Evolutionary conservation across 331 rosid species (phyloP).

Genomic region (Malus hybrid): DNA sequence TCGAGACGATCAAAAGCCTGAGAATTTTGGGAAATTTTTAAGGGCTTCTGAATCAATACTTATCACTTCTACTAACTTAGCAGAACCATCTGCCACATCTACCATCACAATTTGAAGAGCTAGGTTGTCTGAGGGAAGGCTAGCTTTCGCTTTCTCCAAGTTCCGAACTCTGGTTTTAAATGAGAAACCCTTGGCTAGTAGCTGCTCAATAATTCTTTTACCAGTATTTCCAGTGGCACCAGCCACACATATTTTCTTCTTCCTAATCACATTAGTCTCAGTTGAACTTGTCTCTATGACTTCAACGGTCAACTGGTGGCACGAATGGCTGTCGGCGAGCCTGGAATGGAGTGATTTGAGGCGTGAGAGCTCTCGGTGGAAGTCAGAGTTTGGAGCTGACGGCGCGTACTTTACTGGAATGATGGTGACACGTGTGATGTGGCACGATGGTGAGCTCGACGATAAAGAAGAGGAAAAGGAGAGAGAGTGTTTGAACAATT

Average conservation of each 20-base stretch:
- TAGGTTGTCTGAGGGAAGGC: constrained; percentile 44
- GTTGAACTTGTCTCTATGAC: constrained; percentile 9
- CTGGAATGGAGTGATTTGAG: constrained; percentile 7
- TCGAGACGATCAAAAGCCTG: background rate
- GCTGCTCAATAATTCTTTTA: constrained; percentile 80
- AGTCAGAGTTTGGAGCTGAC: constrained; percentile 45
- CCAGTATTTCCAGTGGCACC: constrained; percentile 96
- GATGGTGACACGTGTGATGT: constrained; percentile 45
- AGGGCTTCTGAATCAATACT: constrained; percentile 74
- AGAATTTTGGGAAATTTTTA: background rate
- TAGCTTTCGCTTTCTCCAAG: constrained; percentile 58
- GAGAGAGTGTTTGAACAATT: background rate
- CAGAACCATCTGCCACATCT: constrained; percentile 88
- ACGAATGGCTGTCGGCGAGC: constrained; percentile 25
- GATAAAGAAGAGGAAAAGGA: constrained; percentile 11
- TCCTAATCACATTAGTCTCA: constrained; percentile 22
- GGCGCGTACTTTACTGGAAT: constrained; percentile 53
- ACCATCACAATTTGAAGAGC: constrained; percentile 83
- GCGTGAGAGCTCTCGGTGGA: constrained; percentile 52
- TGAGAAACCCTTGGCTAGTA: constrained; percentile 68
- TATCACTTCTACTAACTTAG: constrained; percentile 66
- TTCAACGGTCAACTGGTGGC: background rate
- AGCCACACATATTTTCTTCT: constrained; percentile 78
- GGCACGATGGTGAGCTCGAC: constrained; percentile 5
- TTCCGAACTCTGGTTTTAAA: constrained; percentile 92